phyloP scores from a whole-genome alignment of 1,284 basidiomycete species.

The Pseudomicrostroma phylloplanum region DNA sequence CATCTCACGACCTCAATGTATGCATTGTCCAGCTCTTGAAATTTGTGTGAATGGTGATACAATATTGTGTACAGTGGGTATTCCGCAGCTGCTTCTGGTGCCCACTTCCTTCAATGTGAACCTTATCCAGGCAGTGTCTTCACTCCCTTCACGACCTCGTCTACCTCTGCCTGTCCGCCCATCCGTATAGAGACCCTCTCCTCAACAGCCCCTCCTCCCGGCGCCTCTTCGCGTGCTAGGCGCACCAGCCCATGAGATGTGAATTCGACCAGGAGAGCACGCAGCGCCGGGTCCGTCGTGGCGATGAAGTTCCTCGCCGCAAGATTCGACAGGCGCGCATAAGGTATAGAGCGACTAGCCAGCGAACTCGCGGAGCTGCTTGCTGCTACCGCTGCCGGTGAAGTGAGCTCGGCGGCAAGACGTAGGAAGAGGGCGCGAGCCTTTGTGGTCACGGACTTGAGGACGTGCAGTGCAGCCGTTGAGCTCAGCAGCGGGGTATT shows the following conservation, averaged over 20 bases:
- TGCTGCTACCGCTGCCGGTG: neutral
- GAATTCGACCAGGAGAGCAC: constrained; percentile 33
- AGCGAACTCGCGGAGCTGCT: constrained; percentile 4
- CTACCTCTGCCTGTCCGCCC: neutral
- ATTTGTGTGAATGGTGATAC: too few species aligned
- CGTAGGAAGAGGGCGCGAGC: constrained; percentile 32
- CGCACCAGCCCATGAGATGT: constrained; percentile 28
- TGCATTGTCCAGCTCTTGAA: too few species aligned
- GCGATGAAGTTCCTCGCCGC: constrained; percentile 29
- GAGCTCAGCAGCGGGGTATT: constrained; percentile 14
- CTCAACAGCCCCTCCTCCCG: neutral
- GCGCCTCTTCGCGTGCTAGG: neutral
- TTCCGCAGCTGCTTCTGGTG: too few species aligned
- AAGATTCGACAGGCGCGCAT: constrained; percentile 23
- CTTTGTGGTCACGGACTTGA: constrained; percentile 33
- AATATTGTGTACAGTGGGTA: too few species aligned
- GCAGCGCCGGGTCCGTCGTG: constrained; percentile 26
- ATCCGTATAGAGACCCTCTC: neutral
- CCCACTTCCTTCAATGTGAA: too few species aligned
- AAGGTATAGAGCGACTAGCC: constrained; percentile 13
- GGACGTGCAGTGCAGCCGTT: constrained; percentile 30
- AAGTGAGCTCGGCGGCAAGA: constrained; percentile 20
- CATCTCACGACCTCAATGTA: too few species aligned
- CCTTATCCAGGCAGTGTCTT: neutral
- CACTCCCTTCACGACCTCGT: neutral